These are phyloP conservation scores for Trichoderma pleuroti DNA, from an alignment of 2,329 filamentous ascomycete genomes.

Conservation along the genomic window DNA sequence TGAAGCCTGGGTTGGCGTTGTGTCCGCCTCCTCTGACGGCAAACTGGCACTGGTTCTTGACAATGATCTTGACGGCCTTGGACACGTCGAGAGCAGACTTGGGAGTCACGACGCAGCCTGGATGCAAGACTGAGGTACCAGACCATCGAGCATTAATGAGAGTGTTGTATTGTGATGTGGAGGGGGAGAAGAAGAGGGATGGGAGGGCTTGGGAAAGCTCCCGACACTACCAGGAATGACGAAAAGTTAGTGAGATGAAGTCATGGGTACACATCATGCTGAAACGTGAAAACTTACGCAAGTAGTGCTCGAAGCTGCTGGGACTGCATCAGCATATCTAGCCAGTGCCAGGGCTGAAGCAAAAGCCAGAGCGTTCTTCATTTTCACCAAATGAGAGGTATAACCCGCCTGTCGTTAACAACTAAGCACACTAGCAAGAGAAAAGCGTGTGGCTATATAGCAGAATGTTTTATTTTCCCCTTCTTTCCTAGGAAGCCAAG, in stretches of 20 bases:
- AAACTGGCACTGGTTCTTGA: constrained; percentile 12
- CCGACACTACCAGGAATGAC: not conserved
- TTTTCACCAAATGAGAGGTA: not conserved
- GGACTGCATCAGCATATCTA: not conserved
- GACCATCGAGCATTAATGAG: constrained; percentile 8
- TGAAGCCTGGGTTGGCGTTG: constrained; percentile 38
- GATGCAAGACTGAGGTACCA: constrained; percentile 8
- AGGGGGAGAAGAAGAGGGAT: not conserved
- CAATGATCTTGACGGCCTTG: not conserved
- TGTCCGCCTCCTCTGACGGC: constrained; percentile 45
- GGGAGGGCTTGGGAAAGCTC: not conserved
- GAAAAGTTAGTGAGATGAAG: not conserved
- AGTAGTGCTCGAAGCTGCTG: not conserved
- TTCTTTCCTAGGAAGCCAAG: too few species aligned
- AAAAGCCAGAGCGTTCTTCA: not conserved
- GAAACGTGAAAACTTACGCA: not conserved
- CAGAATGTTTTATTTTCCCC: not conserved
- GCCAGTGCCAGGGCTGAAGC: not conserved
- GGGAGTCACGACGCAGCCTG: not conserved
- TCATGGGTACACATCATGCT: not conserved
- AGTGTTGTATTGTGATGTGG: not conserved
- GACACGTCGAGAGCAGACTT: constrained; percentile 7
- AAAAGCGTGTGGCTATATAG: not conserved
- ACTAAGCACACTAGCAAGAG: too few species aligned
- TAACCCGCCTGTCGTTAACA: not conserved